A percentile compares a stretch with the other conserved stretches of the same genome.
These are phyloP conservation scores for Cajanus cajan DNA, from an alignment of 306 rosid species.

Conservation along the genomic window DNA sequence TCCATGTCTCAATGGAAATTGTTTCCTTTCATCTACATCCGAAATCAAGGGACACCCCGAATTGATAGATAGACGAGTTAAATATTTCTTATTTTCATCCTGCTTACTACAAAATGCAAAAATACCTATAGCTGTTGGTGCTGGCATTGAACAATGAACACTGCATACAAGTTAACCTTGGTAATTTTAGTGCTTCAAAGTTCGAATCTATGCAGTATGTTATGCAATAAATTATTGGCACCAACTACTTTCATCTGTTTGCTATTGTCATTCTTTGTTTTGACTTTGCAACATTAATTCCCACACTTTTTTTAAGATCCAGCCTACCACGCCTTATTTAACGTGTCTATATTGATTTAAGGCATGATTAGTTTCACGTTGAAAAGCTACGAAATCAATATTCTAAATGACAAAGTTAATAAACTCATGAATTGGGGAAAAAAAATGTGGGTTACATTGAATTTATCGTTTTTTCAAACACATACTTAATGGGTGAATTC, in stretches of 20 bases:
- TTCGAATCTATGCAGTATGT: too few relatives aligned
- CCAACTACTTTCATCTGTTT: neutral
- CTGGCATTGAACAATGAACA: neutral
- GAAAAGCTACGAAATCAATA: too few relatives aligned
- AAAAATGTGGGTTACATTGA: too few relatives aligned
- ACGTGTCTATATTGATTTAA: too few relatives aligned
- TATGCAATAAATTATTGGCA: too few relatives aligned
- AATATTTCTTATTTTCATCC: neutral
- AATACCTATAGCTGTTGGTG: neutral
- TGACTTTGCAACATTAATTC: neutral
- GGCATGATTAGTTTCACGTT: too few relatives aligned
- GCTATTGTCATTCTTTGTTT: neutral
- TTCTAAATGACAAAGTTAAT: too few relatives aligned
- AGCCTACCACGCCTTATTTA: too few relatives aligned
- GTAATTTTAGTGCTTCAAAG: neutral
- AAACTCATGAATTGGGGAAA: too few relatives aligned
- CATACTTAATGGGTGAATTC: too few relatives aligned
- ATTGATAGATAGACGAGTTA: neutral
- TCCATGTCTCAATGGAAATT: neutral
- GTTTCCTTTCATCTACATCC: neutral
- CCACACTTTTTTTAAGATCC: neutral
- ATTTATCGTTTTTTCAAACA: too few relatives aligned
- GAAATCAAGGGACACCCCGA: neutral
- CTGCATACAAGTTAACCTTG: neutral
- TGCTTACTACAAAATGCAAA: neutral